phyloP scores from a whole-genome alignment of 164 flowering plant genomes.

The Stephania yunnanensis region DNA sequence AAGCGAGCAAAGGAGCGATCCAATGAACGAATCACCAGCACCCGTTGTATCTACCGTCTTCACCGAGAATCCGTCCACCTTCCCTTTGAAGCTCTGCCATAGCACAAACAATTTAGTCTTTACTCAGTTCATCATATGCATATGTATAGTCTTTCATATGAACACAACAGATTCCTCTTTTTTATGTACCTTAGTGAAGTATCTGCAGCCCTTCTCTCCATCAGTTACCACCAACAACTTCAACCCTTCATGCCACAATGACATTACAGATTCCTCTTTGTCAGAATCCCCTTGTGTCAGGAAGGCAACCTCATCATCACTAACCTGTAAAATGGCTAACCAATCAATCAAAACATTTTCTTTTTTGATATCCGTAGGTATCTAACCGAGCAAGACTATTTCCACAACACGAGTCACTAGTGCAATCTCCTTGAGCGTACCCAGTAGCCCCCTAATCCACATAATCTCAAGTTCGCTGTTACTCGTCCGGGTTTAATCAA shows the following conservation, averaged over 20 bases:
- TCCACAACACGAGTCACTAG: no score
- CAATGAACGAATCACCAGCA: slow-evolving; percentile 85
- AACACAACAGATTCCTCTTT: no score
- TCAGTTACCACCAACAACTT: slow-evolving; percentile 67
- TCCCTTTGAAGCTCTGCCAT: slow-evolving; percentile 54
- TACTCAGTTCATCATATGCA: no score
- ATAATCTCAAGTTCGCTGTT: no score
- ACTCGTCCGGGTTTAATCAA: neutral
- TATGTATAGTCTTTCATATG: no score
- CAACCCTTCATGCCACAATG: slow-evolving; percentile 48
- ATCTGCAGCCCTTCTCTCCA: slow-evolving; percentile 77
- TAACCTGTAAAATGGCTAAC: slow-evolving; percentile 31
- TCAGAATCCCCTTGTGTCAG: slow-evolving; percentile 43
- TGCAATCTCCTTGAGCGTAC: no score
- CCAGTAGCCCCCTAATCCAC: no score
- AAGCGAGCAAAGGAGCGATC: slow-evolving; percentile 39
- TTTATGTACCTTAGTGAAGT: slow-evolving; percentile 49
- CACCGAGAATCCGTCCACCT: slow-evolving; percentile 46
- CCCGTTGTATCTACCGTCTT: slow-evolving; percentile 71
- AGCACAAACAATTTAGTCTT: neutral
- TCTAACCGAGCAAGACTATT: no score
- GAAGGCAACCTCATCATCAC: slow-evolving; percentile 66
- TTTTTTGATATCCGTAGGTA: no score
- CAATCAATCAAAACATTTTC: neutral
- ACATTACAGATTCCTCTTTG: slow-evolving; percentile 44